Evolutionary conservation across 2,329 filamentous ascomycete genomes (phyloP), one percentile per base, ranked within the genome.

Genomic region (Fusarium pininemorale): DNA sequence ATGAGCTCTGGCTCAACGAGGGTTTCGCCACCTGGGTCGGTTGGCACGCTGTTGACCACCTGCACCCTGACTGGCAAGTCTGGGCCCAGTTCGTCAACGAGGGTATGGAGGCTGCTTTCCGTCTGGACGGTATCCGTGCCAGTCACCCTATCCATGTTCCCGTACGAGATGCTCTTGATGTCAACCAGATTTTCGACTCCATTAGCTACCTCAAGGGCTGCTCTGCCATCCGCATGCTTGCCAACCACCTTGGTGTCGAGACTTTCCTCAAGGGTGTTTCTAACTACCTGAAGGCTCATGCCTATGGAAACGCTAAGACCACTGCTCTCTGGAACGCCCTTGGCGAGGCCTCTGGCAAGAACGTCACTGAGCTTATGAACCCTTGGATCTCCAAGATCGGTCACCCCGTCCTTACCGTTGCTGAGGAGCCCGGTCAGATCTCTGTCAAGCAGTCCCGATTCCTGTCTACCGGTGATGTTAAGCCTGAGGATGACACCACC

Each of bases 11-110:
- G 95, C 88, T 97, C 59, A 97, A 97, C 79, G 96, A 98, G 83
- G 95, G 95, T 18, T 99, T 99, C 80, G 96, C 96, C 47, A 99
- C 96, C 7, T 98, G 96, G 96, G 96, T 98, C 48, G 96, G 96
- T 59, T 99, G 96, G 96, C 89, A 95, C 70, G 95, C 95, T 15
- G 91, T 95, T 66, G 94, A 98, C 80, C 90, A 97, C 80, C 90
- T 98, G 63, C 94, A 98, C 83, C 96, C 96, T 7, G 96, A 98
- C 76, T 98, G 96, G 96, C 92, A 98, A 78, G 93, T 98, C 38
- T 99, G 96, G 96, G 92, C 94, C 66, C 95, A 98, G 84, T 99
- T 98, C 84, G 94, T 98, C 79, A 94, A 94, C 84, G 96, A 98
- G 86, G 93, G 93, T 78, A 94, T 97, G 86, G 94, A 98, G 88